phyloP scores from a whole-genome alignment of 305 asterid species.

The Fraxinus sp. region DNA sequence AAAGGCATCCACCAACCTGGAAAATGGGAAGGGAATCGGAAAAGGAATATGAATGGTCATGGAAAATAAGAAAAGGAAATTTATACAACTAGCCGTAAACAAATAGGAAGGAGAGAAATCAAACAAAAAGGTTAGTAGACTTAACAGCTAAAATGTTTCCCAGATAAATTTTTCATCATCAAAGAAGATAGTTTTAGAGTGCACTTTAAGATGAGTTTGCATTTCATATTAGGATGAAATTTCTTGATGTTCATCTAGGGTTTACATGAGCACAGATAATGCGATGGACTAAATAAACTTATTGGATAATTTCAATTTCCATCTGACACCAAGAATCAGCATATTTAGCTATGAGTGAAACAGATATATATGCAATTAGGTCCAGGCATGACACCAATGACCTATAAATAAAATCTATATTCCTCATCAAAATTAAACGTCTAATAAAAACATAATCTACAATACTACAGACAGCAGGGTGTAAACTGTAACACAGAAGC shows the following conservation, averaged over 20 bases:
- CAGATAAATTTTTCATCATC: background rate
- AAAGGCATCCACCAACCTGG: constrained; percentile 81
- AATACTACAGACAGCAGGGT: background rate
- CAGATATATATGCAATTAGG: background rate
- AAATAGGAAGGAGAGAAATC: background rate
- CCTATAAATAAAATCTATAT: background rate
- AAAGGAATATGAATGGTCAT: background rate
- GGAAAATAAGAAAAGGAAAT: background rate
- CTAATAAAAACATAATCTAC: background rate
- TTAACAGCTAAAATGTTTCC: background rate
- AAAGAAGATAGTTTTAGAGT: background rate
- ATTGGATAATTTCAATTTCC: background rate
- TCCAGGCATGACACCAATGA: background rate
- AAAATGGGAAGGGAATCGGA: constrained; percentile 19
- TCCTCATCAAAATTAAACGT: background rate
- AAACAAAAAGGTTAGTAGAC: background rate
- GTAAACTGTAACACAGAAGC: background rate
- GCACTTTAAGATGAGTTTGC: background rate
- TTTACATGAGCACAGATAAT: background rate
- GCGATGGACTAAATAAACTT: background rate
- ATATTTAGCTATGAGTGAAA: background rate
- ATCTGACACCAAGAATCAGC: background rate
- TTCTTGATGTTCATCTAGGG: background rate
- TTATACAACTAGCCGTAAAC: background rate
- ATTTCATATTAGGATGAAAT: constrained; percentile 1